A percentile compares a stretch with the other conserved stretches of the same genome.
phyloP scores from a whole-genome alignment of 2,329 filamentous ascomycete species.

The Aspergillus sp. region DNA sequence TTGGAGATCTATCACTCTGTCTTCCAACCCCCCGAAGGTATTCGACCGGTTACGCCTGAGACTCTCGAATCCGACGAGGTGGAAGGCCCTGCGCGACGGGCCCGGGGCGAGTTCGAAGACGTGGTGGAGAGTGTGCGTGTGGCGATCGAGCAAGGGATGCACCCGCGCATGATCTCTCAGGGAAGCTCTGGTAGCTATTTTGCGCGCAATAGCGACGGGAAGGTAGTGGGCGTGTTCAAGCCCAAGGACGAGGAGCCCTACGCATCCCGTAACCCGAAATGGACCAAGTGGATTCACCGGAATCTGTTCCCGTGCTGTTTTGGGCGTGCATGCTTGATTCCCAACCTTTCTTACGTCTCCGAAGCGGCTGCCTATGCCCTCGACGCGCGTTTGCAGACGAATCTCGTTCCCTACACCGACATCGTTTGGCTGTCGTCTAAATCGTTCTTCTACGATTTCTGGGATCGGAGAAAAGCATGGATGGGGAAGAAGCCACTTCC shows the following conservation, averaged over 20 bases:
- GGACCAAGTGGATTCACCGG: slow-evolving; percentile 99
- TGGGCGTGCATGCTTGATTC: slow-evolving; percentile 87
- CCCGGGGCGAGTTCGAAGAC: slow-evolving; percentile 72
- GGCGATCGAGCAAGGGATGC: slow-evolving; percentile 82
- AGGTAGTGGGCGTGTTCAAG: slow-evolving; percentile 96
- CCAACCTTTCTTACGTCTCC: slow-evolving; percentile 94
- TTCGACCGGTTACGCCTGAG: slow-evolving; percentile 70
- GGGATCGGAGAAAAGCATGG: slow-evolving; percentile 83
- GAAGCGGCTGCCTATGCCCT: slow-evolving; percentile 95
- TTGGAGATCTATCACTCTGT: slow-evolving; percentile 96
- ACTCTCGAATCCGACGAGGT: slow-evolving; percentile 54
- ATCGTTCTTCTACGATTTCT: slow-evolving; percentile 97
- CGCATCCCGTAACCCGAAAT: slow-evolving; percentile 92
- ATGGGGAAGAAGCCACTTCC: slow-evolving; percentile 80
- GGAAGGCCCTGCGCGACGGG: slow-evolving; percentile 55
- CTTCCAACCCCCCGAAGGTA: slow-evolving; percentile 84
- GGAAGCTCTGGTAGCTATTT: slow-evolving; percentile 98
- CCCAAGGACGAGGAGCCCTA: slow-evolving; percentile 99
- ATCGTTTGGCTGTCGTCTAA: slow-evolving; percentile 91
- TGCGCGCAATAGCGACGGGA: slow-evolving; percentile 80
- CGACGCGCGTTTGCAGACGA: slow-evolving; percentile 78
- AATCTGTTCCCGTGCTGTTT: slow-evolving; percentile 98
- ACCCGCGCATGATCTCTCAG: slow-evolving; percentile 93
- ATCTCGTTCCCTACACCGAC: slow-evolving; percentile 93
- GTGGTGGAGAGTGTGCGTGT: slow-evolving; percentile 82